Base-by-base conservation (phyloP, 257 asterid genomes). In the Nicotiana attenuata region DNA sequence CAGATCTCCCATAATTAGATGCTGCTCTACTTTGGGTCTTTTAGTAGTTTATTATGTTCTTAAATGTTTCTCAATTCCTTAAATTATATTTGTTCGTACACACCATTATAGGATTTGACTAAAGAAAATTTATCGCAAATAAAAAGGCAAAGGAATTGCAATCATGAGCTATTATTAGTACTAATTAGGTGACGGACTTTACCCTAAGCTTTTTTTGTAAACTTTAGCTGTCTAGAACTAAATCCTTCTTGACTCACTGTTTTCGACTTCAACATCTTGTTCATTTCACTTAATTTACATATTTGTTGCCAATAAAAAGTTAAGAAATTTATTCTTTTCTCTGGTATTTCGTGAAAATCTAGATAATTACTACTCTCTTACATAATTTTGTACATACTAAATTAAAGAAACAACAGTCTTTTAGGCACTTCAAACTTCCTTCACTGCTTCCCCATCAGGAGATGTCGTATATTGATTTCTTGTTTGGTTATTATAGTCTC, bases 1-100 rank as follows among this genome's bases (percentile, higher is more conserved):
- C 79, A 47, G 79, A 73, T 73, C 79, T 22, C n/a, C 61, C 38
- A 47, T 73, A 47, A 73, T 73, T 73, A 73, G 79, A 73, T 73
- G 79, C 61, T 50, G 22, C 26, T 47, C 50, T 73, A 22, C 61
- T 71, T 41, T 45, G 45, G 33, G 79, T 73, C 79, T 19, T 73
- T 71, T 14, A 22, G 26, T 47, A 20, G 1, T 73, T 45, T 24
- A n/a, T 69, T 69, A 45, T 20, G 22, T 47, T 73, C 24, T 73
- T 47, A 29, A 29, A 73, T 47, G 61, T 73, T 71, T 73, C 61
- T 47, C 61, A 24, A 47, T 45, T 73, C 47, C 24, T 73, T 47
- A 22, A 73, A 73, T 47, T 22, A 24, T 24, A 17, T 47, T 73
- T 73, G 50, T 71, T 71, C 61, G 38, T 73, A 73, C 38, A 45